phyloP scores from a whole-genome alignment of 2,329 filamentous ascomycete species.

The Fusarium abutilonis region DNA sequence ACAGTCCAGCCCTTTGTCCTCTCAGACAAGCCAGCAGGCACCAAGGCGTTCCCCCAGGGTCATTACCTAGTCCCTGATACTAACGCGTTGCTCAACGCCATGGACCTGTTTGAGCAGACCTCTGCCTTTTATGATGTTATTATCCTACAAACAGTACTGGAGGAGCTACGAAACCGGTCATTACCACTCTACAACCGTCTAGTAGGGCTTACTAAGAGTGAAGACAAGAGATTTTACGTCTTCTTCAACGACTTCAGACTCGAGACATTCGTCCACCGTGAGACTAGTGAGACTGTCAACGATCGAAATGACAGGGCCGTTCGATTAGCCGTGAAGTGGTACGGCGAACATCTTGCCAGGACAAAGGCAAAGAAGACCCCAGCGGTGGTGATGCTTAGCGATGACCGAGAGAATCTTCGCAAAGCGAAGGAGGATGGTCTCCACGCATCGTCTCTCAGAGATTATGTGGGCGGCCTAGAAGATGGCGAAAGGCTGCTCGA shows the following conservation, averaged over 20 bases:
- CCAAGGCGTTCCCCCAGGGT: conserved; percentile 81
- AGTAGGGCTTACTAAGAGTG: conserved; percentile 89
- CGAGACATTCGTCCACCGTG: conserved; percentile 85
- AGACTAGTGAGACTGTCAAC: conserved; percentile 86
- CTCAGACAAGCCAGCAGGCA: conserved; percentile 86
- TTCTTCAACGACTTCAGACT: conserved; percentile 99
- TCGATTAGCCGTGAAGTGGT: conserved; percentile 87
- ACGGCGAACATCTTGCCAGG: conserved; percentile 79
- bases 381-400: conserved; percentile 89
- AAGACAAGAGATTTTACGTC: conserved; percentile 97
- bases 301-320: conserved; percentile 96
- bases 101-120: conserved; percentile 95
- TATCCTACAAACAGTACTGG: conserved; percentile 92
- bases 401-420: conserved; percentile 86
- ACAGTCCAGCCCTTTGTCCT: conserved; percentile 84
- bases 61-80: conserved; percentile 97
- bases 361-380: conserved; percentile 72
- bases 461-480: conserved; percentile 86
- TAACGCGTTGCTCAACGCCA: conserved; percentile 92
- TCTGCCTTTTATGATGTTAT: conserved; percentile 96
- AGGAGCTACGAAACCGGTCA: conserved; percentile 94
- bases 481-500: conserved; percentile 88
- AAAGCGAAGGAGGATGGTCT: conserved; percentile 83
- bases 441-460: conserved; percentile 71
- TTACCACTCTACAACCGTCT: conserved; percentile 94